Evolutionary conservation across 78 protist species (phyloP).

Genomic region (Dictyostelium firmibasis): DNA sequence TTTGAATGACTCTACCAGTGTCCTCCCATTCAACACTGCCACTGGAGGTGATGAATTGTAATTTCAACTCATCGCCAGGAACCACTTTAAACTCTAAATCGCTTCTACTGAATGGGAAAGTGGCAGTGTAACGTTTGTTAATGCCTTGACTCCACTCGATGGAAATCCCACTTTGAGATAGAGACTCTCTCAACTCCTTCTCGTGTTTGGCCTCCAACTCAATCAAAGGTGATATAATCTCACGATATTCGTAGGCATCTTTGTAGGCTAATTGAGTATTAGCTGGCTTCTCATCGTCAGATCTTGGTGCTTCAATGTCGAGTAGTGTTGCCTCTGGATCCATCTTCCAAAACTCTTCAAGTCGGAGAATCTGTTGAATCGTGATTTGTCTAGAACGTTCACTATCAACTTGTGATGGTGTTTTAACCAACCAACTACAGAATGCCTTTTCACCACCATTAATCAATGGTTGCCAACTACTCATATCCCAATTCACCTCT

Average conservation of each 20-base stretch:
- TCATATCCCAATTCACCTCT: slow-evolving; percentile 93
- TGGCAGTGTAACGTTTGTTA: slow-evolving; percentile 88
- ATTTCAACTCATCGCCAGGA: slow-evolving; percentile 92
- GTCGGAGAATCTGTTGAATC: slow-evolving; percentile 80
- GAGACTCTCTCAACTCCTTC: slow-evolving; percentile 85
- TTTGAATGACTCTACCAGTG: slow-evolving; percentile 86
- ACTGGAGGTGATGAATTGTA: background rate
- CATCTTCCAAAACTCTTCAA: slow-evolving; percentile 97
- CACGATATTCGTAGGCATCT: slow-evolving; percentile 95
- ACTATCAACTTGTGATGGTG: slow-evolving; percentile 88
- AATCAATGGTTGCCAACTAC: slow-evolving; percentile 98
- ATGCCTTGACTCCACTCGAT: slow-evolving; percentile 95
- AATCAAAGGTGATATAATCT: slow-evolving; percentile 93
- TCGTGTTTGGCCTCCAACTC: slow-evolving; percentile 96
- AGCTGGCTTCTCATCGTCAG: slow-evolving; percentile 22
- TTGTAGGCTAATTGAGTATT: slow-evolving; percentile 85
- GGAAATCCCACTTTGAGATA: slow-evolving; percentile 71
- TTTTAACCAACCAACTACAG: slow-evolving; percentile 94
- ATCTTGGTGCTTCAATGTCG: slow-evolving; percentile 74
- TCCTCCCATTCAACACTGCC: slow-evolving; percentile 84
- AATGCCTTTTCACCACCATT: slow-evolving; percentile 86
- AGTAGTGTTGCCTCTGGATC: slow-evolving; percentile 78
- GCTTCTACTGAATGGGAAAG: slow-evolving; percentile 84
- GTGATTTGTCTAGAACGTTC: slow-evolving; percentile 89
- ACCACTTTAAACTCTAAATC: slow-evolving; percentile 87